Percentiles rank a stretch among this genome's conserved stretches.
These are phyloP conservation scores for Eucalyptus shirleyi DNA, from an alignment of 345 rosid species.

Conservation along the genomic window DNA sequence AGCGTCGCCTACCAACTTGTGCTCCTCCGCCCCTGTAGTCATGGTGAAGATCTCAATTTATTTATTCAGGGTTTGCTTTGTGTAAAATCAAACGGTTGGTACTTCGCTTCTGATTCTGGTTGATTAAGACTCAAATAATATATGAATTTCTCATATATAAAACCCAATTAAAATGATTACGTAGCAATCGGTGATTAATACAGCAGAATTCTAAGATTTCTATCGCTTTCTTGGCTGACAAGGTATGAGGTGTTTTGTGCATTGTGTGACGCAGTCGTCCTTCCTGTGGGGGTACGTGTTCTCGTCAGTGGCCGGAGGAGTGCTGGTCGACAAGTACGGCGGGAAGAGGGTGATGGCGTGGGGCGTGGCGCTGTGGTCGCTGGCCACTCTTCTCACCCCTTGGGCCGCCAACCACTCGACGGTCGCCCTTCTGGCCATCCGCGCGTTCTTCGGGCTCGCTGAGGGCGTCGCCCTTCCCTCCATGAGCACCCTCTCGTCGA, in stretches of 20 bases:
- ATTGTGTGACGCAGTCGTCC: slow-evolving; percentile 43
- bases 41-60: neutral
- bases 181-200: neutral
- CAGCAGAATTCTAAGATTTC: neutral
- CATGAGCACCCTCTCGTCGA: slow-evolving; percentile 74
- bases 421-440: slow-evolving; percentile 39
- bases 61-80: neutral
- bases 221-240: neutral
- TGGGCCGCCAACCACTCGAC: slow-evolving; percentile 90
- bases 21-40: neutral
- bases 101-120: neutral
- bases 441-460: slow-evolving; percentile 85
- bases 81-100: neutral
- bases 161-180: neutral
- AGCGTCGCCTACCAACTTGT: neutral
- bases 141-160: neutral
- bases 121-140: neutral
- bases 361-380: slow-evolving; percentile 86
- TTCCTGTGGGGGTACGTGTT: slow-evolving; percentile 97
- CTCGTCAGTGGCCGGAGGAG: slow-evolving; percentile 83
- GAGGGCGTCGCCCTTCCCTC: slow-evolving; percentile 92
- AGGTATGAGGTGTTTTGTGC: neutral
- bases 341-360: slow-evolving; percentile 80
- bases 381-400: slow-evolving; percentile 88
- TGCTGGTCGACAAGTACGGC: slow-evolving; percentile 76